Evolutionary conservation across 2,329 filamentous ascomycete genomes (phyloP), one percentile per base, ranked within the genome.

Genomic region (Fonsecaea pugnacius): DNA sequence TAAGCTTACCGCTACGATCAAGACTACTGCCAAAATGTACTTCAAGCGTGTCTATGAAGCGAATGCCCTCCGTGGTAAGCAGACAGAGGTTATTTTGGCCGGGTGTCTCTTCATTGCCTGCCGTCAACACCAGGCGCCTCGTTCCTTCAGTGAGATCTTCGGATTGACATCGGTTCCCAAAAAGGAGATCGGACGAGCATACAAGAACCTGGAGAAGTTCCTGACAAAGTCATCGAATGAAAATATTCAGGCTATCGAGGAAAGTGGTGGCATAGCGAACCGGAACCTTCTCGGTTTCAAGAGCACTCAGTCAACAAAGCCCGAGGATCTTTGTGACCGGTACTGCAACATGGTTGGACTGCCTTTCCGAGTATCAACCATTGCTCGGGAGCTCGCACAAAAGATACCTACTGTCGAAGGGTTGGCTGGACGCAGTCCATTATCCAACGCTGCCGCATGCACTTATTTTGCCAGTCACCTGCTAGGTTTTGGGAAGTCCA

Each of bases 41-140:
- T 99, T 90, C 85, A 98, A 97, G 82, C 85, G 95, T 63, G 91
- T 94, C 27, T 92, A 96, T 72, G 95, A 99, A 78, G 89, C 89
- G 74, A 94, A 94, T 76, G 85, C 92, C 62, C 92, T 98, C 84
- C 96, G 96, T 80, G 93, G 93, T 75, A 99, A 99, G 79, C 90
- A 91, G 0, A 90, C 93, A 74, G 94, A 98, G 72, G 91, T 91
- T 62, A 90, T 99, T 70, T 94, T 98, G 70, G 95, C 95, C 4
- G 92, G 93, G 6, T 97, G 93, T 79, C 95, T 99, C 78, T 98
- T 99, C 82, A 94, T 99, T 72, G 92, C 95, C 46, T 98, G 94
- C 76, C 92, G 95, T 51, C 92, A 97, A 78, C 90, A 91, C 74
- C 87, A 88, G 67, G 89, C 93, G 33, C 89, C 91, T 4, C 90